Evolutionary conservation across 1,284 basidiomycete species (phyloP), one percentile per base, ranked within the genome.

Genomic region (Sphaerobolus stellatus): DNA sequence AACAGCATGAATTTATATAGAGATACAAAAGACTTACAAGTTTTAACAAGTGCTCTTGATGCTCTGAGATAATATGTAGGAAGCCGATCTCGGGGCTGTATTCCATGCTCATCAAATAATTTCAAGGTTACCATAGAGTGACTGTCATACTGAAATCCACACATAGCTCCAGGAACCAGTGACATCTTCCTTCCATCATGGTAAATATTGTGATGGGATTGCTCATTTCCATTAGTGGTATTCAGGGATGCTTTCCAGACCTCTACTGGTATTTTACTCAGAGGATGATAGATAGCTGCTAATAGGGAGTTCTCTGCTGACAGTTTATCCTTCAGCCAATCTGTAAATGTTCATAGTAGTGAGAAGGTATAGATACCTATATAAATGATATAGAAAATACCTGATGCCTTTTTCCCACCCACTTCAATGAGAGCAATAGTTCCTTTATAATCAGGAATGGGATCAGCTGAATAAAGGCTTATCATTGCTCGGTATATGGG

Each of bases 331-430:
- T 48, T 48, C 5, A 48, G 30, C 47, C 47, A 48, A 20, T 48
- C 47, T 48, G 14, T n/a, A n/a, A n/a, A 6, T 9, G 20, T 7
- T 30, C 14, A 28, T 13, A 33, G n/a, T n/a, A n/a, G n/a, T n/a
- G 27, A 5, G 20, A 48, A n/a, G n/a, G 6, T n/a, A 44, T 6
- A 3, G 8, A 16, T 9, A 30, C 18, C 3, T 24, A 30, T 22
- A 4, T 9, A 6, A 47, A 8, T 8, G 18, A 34, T 9, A 20
- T 13, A 14, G 30, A 18, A 47, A 50, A 48, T 38, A 56, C 57
- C 54, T 47, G n/a, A 11, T 22, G 51, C 51, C 13, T 30, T 36
- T 25, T 53, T 53, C 5, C 51, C 51, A 9, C 43, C 43, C 11
- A 29, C 7, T 3, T 44, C 5, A 33, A 53, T 53, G 3, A 46